Conservation (phyloP, 108 stramenopile species). For the Seminavis robusta region DNA sequence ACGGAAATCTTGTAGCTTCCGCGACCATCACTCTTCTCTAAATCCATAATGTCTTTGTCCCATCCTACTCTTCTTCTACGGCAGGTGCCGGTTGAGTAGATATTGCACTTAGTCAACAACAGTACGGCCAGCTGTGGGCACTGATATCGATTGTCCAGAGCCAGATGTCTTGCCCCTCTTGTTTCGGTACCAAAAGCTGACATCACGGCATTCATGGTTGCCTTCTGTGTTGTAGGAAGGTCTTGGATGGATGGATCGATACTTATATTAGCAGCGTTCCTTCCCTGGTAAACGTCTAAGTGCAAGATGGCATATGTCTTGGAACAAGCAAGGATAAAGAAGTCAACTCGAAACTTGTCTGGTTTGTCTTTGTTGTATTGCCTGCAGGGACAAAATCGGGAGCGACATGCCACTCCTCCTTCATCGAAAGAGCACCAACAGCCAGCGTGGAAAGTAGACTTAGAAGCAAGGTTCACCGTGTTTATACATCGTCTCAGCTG, state of each 20-base stretch:
- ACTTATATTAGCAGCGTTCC: constrained; percentile 4
- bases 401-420: constrained; percentile 15
- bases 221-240: constrained; percentile 15
- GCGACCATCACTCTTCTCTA: no score
- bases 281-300: constrained; percentile 14
- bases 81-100: no score
- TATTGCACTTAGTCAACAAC: no score
- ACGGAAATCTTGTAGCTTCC: no score
- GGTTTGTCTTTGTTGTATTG: constrained; percentile 23
- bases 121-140: no score
- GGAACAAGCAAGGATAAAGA: background rate
- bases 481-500: no score
- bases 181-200: no score
- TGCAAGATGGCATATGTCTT: constrained; percentile 9
- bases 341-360: constrained; percentile 11
- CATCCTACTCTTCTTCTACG: no score
- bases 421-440: constrained; percentile 9
- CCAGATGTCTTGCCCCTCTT: no score
- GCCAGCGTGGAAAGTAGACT: constrained; percentile 1
- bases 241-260: no score
- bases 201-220: constrained; percentile 7
- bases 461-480: constrained; percentile 1
- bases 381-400: constrained; percentile 1
- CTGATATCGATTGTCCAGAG: no score
- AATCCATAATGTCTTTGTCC: no score